Evolutionary conservation across 148 eudicot species (phyloP), one percentile per base, ranked within the genome.

Genomic region (Cornus florida): DNA sequence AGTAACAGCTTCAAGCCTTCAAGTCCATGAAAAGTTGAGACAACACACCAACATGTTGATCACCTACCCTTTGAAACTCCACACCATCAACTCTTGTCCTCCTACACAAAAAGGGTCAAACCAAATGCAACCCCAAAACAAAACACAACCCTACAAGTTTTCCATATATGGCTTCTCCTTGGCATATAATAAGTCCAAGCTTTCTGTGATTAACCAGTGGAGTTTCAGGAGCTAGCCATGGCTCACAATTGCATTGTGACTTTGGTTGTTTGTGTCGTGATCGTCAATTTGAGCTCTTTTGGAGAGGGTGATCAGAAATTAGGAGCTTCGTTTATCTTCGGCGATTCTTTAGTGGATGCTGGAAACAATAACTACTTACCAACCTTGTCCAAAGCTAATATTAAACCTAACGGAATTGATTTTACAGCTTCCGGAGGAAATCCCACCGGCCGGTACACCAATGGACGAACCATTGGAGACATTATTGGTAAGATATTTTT

Each of bases 381-480:
- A 11, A 87, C 97, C 14, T 81, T 96, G 83, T 93, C 99, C 0
- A 96, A 65, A 78, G 99, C 99, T 7, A 80, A 92, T 77, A 76
- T 86, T 7, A 66, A 74, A 39, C 99, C 99, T 0, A 96, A 96
- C 75, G 99, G 99, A 0, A 93, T 96, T 17, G 99, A 96, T 88
- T 96, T 96, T 56, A 79, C 83, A 77, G 85, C 95, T 68, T 89
- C 95, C 4, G 94, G 91, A 3, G 99, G 99, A 62, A 82, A 68
- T 64, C 98, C 99, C 0, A 95, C 98, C 7, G 97, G 98, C 3
- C 91, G 98, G 1, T 93, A 84, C 74, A 95, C 97, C 11, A 95
- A 95, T 77, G 98, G 98, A 6, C 86, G 91, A 86, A 95, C 99
- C 81, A 96, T 96, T 20, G 97, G 92, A 7, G 99, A 96, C 75